Percentiles rank a stretch among this genome's conserved stretches.
Evolutionary conservation across 2,329 filamentous ascomycete genomes (phyloP).

Genomic region (Talaromyces sp.): DNA sequence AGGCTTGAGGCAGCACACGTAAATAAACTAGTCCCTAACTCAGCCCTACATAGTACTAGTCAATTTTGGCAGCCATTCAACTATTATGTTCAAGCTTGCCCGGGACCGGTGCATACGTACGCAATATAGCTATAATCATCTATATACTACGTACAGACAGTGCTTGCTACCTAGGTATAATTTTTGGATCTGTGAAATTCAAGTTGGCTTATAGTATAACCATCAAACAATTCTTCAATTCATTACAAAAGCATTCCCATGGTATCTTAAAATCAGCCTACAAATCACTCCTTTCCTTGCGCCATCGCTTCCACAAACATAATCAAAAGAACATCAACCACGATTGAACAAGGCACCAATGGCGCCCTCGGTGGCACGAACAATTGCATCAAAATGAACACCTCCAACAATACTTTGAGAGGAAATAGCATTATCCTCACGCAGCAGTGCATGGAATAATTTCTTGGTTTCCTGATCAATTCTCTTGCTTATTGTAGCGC

Average conservation of each 20-base stretch:
- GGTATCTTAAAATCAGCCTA: slow-evolving; percentile 4
- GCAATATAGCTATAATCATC: too few relatives aligned
- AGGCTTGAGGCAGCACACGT: background rate
- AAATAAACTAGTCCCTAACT: background rate
- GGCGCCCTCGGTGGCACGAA: slow-evolving; percentile 41
- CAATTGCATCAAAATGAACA: slow-evolving; percentile 31
- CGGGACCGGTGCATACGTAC: too few relatives aligned
- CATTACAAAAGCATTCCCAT: background rate
- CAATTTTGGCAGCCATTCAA: too few relatives aligned
- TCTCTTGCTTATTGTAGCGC: slow-evolving; percentile 24
- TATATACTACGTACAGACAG: too few relatives aligned
- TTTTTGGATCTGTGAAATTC: too few relatives aligned
- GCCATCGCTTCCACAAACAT: slow-evolving; percentile 12
- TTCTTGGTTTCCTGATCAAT: slow-evolving; percentile 42
- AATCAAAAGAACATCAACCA: slow-evolving; percentile 8
- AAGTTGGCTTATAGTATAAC: too few relatives aligned
- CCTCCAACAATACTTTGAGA: slow-evolving; percentile 17
- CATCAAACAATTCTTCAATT: background rate
- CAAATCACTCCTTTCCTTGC: slow-evolving; percentile 1
- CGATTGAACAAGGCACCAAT: slow-evolving; percentile 35
- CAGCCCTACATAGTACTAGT: too few relatives aligned
- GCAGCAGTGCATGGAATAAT: slow-evolving; percentile 41
- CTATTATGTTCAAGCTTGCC: too few relatives aligned
- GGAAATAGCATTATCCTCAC: slow-evolving; percentile 16
- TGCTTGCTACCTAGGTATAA: background rate